Conservation (phyloP, 2,329 filamentous ascomycete genomes). For the Hypomyces rosellus region DNA sequence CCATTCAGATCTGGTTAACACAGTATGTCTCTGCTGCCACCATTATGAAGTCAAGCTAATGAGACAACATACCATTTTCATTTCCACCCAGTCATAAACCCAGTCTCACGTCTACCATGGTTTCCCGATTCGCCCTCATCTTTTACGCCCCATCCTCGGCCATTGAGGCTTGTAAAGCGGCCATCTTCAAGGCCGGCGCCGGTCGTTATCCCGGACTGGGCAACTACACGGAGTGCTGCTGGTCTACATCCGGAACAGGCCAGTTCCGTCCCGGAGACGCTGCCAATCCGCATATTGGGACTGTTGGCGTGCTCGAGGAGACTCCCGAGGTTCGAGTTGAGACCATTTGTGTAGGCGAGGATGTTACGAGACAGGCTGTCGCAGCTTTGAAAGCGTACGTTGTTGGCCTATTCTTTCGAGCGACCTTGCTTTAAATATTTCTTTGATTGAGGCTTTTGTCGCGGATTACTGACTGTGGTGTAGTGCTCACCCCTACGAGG, state of each 20-base stretch:
- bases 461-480: not conserved
- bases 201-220: conserved; percentile 43
- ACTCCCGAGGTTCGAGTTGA: conserved; percentile 58
- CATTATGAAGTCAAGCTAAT: too few species aligned
- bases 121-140: conserved; percentile 32
- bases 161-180: conserved; percentile 45
- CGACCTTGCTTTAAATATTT: too few species aligned
- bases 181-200: conserved; percentile 53
- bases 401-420: not conserved
- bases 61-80: too few species aligned
- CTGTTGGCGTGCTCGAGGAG: conserved; percentile 49
- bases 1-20: too few species aligned
- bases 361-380: conserved; percentile 51
- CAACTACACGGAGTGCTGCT: conserved; percentile 52
- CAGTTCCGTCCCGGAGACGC: conserved; percentile 59
- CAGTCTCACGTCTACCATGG: not conserved
- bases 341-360: conserved; percentile 53
- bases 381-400: conserved; percentile 59
- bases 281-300: conserved; percentile 59
- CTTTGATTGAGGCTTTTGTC: too few species aligned
- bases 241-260: conserved; percentile 47
- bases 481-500: conserved; percentile 45
- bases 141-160: conserved; percentile 43
- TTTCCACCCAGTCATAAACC: too few species aligned
- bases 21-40: too few species aligned